Percentiles rank a stretch among this genome's conserved stretches.
Evolutionary conservation across 441 rosid genomes (phyloP).

Genomic region (Cnidoscolus chayamansa): DNA sequence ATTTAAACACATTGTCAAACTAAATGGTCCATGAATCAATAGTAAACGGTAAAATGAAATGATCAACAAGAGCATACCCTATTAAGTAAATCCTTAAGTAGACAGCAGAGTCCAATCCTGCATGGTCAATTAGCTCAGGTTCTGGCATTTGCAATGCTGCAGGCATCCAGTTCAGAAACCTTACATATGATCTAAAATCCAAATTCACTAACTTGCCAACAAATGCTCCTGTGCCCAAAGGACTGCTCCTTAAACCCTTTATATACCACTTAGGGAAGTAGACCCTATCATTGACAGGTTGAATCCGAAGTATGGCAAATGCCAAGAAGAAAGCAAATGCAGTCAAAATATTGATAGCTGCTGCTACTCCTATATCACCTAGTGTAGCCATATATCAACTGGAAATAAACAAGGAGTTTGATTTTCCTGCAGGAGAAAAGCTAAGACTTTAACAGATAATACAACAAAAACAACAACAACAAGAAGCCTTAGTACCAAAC

Average conservation of each 20-base stretch:
- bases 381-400: conserved; percentile 39
- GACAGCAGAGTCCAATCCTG: conserved; percentile 54
- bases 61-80: conserved; percentile 27
- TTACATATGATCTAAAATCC: conserved; percentile 40
- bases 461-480: neutral
- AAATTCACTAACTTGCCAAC: conserved; percentile 41
- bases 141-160: conserved; percentile 54
- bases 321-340: conserved; percentile 42
- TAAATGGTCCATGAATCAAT: neutral
- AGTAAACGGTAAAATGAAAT: neutral
- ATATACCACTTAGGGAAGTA: conserved; percentile 48
- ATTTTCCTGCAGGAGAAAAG: conserved; percentile 11
- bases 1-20: neutral
- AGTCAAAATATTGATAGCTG: conserved; percentile 40
- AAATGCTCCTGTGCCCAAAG: conserved; percentile 34
- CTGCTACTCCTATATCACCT: conserved; percentile 42
- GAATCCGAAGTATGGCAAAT: conserved; percentile 46
- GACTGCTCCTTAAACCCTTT: conserved; percentile 43
- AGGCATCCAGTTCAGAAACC: conserved; percentile 51
- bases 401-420: neutral
- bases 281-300: conserved; percentile 49
- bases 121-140: conserved; percentile 51
- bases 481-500: no score
- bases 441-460: neutral
- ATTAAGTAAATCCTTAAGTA: conserved; percentile 47